phyloP scores from a whole-genome alignment of 306 rosid species.

The Trifolium dubium region DNA sequence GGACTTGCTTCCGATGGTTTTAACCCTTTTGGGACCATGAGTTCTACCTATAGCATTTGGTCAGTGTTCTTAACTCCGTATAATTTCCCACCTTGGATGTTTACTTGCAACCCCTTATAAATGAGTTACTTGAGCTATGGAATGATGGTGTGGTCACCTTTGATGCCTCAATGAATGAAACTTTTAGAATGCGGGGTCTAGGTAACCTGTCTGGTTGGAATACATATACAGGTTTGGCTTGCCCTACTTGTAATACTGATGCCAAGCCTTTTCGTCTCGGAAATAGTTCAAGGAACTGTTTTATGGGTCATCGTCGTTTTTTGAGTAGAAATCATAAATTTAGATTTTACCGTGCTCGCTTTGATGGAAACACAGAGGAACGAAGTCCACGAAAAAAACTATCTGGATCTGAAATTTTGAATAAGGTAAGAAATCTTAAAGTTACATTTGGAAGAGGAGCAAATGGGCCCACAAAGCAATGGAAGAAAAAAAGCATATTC shows the following conservation, averaged over 20 bases:
- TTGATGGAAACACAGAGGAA: background rate
- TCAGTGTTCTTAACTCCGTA: background rate
- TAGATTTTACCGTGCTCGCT: background rate
- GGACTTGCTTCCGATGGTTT: background rate
- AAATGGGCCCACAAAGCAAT: too few relatives aligned
- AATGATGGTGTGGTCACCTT: background rate
- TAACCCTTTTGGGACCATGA: background rate
- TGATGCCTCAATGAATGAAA: background rate
- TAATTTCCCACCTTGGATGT: background rate
- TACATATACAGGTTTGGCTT: too few relatives aligned
- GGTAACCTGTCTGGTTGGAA: too few relatives aligned
- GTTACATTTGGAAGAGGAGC: too few relatives aligned
- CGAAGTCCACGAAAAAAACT: background rate
- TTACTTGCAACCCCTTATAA: background rate
- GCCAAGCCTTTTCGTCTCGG: background rate
- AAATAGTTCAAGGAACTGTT: background rate
- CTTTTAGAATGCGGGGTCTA: too few relatives aligned
- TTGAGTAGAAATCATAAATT: background rate
- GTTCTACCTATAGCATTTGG: background rate
- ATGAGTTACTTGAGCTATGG: background rate
- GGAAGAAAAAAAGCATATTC: background rate
- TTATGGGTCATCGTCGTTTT: too few relatives aligned
- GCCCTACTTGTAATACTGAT: background rate
- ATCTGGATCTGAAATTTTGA: background rate
- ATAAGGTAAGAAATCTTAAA: too few relatives aligned